A percentile compares a stretch with the other conserved stretches of the same genome.
Conservation (phyloP, 2,329 filamentous ascomycete genomes). For the Chalara sp. region DNA sequence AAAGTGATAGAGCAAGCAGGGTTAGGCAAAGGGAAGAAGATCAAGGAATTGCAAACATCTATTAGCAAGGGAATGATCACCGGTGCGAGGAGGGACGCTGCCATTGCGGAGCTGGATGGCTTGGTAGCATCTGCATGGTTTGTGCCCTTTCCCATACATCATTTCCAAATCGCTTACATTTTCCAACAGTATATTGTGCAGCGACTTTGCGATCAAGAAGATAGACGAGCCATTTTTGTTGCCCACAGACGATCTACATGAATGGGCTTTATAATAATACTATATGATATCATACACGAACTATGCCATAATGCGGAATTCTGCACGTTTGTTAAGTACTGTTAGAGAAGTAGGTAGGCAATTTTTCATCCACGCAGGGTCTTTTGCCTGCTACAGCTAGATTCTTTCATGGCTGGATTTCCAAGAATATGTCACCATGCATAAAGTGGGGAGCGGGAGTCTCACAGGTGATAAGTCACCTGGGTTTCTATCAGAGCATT, state of each 20-base stretch:
- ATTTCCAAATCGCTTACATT: conserved; percentile 1
- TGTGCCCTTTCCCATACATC: conserved; percentile 26
- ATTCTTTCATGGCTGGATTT: too few species aligned
- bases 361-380: too few species aligned
- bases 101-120: conserved; percentile 85
- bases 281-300: conserved; percentile 29
- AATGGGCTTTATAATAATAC: conserved; percentile 57
- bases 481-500: too few species aligned
- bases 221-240: conserved; percentile 90
- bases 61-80: conserved; percentile 69
- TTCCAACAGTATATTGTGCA: conserved; percentile 73
- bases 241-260: conserved; percentile 62
- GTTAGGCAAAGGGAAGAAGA: conserved; percentile 67
- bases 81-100: conserved; percentile 68
- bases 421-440: too few species aligned
- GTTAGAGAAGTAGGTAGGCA: too few species aligned
- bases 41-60: conserved; percentile 78
- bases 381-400: too few species aligned
- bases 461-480: too few species aligned
- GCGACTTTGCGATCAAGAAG: conserved; percentile 88
- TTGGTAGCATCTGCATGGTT: conserved; percentile 86
- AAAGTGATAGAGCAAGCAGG: conserved; percentile 80
- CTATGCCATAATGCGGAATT: not conserved
- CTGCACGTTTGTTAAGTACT: not conserved
- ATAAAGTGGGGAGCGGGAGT: too few species aligned